Evolutionary conservation across 345 rosid species (phyloP).

Genomic region (Eucalyptus regnans): DNA sequence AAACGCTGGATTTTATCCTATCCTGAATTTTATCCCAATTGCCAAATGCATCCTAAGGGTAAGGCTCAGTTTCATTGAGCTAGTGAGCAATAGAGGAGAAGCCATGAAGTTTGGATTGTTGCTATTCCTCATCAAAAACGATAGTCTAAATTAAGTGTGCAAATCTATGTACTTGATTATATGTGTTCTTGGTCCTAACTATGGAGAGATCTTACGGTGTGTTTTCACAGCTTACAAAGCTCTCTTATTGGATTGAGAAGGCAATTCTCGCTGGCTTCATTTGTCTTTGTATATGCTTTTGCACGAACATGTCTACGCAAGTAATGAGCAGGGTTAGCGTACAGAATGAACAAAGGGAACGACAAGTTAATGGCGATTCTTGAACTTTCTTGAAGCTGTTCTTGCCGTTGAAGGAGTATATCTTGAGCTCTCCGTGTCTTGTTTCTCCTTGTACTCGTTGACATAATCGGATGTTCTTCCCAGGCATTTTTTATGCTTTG

Average conservation of each 20-base stretch:
- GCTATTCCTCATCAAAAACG: no score
- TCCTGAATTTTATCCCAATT: no score
- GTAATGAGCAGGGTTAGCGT: neutral
- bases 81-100: no score
- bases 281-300: neutral
- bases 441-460: neutral
- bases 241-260: neutral
- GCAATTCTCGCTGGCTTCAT: neutral
- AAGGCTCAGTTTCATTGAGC: no score
- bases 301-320: neutral
- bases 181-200: no score
- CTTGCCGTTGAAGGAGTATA: neutral
- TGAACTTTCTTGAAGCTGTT: neutral
- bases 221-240: no score
- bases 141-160: no score
- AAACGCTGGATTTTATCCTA: no score
- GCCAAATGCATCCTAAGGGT: no score
- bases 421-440: neutral
- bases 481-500: neutral
- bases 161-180: no score
- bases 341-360: neutral
- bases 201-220: no score
- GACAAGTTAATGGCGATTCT: neutral
- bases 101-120: no score
- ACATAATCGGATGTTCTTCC: neutral